Conservation (phyloP, 139 green algal genomes). For the Auxenochlorella pyrenoidosa region DNA sequence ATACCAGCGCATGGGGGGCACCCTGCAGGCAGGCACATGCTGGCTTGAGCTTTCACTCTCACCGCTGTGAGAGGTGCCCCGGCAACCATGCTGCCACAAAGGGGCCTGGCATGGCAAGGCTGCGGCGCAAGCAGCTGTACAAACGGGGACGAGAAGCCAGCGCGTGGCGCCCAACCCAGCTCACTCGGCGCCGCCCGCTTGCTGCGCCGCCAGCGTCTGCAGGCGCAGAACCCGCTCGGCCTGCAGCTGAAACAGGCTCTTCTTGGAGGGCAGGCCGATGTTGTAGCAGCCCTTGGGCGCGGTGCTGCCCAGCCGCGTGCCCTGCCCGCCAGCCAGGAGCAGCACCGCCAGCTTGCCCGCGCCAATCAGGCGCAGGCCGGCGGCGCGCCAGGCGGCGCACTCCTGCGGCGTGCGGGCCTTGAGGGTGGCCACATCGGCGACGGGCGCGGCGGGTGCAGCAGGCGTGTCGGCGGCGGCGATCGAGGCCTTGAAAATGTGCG, state of each 20-base stretch:
- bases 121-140: no score
- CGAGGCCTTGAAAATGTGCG: conserved; percentile 58
- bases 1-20: conserved; percentile 73
- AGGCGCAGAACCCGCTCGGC: conserved; percentile 85
- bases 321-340: conserved; percentile 92
- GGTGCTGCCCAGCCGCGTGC: conserved; percentile 89
- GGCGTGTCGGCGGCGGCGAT: conserved; percentile 37
- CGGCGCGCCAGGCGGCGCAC: conserved; percentile 44
- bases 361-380: conserved; percentile 60
- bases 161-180: background rate
- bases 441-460: background rate
- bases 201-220: conserved; percentile 65
- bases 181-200: background rate
- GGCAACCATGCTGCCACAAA: no score
- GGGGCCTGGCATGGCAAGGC: no score
- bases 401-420: conserved; percentile 22
- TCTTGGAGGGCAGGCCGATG: conserved; percentile 90
- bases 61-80: background rate
- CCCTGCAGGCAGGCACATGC: background rate
- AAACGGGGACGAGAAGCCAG: no score
- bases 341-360: conserved; percentile 82
- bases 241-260: conserved; percentile 93
- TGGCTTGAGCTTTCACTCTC: no score
- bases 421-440: conserved; percentile 43
- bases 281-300: conserved; percentile 95